These are phyloP conservation scores for Echium plantagineum DNA, from an alignment of 257 asterid species.

Conservation along the genomic window DNA sequence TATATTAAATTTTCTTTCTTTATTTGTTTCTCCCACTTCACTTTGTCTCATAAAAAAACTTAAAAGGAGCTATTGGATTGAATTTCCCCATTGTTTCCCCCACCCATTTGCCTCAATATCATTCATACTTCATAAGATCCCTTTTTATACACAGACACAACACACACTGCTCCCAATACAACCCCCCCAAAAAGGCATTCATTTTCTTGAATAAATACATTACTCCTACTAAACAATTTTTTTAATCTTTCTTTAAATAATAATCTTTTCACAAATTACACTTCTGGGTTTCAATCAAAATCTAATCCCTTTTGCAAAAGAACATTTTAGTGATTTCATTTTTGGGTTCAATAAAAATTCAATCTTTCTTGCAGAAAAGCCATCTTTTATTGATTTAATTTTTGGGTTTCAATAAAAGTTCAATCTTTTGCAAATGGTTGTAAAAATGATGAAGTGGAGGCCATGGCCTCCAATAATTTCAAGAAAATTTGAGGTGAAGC, in stretches of 20 bases:
- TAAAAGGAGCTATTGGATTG: not conserved
- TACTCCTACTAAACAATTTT: no score
- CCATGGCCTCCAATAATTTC: conserved; percentile 92
- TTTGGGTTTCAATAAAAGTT: conserved; percentile 2
- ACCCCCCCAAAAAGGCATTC: not conserved
- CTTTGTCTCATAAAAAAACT: not conserved
- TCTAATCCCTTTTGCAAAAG: not conserved
- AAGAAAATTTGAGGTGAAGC: conserved; percentile 50
- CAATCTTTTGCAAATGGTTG: conserved; percentile 46
- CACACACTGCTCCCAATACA: not conserved
- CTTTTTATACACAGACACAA: not conserved
- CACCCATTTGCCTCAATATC: not conserved
- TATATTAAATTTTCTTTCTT: no score
- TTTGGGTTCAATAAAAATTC: no score
- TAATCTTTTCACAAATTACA: no score
- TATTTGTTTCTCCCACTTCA: not conserved
- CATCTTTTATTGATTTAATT: not conserved
- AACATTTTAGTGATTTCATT: no score
- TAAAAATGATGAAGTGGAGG: conserved; percentile 86
- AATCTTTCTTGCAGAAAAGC: not conserved
- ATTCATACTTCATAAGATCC: not conserved
- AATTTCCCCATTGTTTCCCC: not conserved
- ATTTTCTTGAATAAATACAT: not conserved
- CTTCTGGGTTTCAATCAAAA: not conserved
- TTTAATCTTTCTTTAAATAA: no score